Percentiles rank a stretch among this genome's conserved stretches.
These are phyloP conservation scores for Ceratobasidium sp. DNA, from an alignment of 1,284 basidiomycete species.

Conservation along the genomic window DNA sequence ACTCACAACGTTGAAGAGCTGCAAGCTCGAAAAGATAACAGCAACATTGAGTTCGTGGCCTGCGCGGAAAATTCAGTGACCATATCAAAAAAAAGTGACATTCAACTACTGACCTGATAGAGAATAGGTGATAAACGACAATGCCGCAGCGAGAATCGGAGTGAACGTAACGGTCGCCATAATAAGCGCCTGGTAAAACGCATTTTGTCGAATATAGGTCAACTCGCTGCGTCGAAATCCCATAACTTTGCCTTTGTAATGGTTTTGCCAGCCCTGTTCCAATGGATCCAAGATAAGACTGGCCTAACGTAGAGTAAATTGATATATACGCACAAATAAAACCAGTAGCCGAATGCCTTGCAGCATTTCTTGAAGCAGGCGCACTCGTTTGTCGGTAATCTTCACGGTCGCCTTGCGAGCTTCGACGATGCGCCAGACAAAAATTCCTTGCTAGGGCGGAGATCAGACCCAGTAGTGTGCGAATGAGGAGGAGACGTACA, in stretches of 20 bases:
- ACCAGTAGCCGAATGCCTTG: conserved; percentile 71
- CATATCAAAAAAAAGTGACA: neutral
- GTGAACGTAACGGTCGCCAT: conserved; percentile 66
- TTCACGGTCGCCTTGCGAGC: conserved; percentile 70
- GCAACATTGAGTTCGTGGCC: conserved; percentile 72
- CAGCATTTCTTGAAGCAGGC: conserved; percentile 59
- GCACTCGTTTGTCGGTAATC: conserved; percentile 74
- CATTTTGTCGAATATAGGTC: conserved; percentile 54
- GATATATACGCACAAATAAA: conserved; percentile 55
- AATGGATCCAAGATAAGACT: conserved; percentile 35
- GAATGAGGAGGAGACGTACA: neutral
- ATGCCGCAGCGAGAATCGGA: conserved; percentile 71
- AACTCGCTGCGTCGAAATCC: conserved; percentile 62
- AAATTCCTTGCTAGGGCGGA: conserved; percentile 64
- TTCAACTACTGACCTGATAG: neutral
- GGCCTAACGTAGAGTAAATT: conserved; percentile 35
- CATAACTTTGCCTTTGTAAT: conserved; percentile 65
- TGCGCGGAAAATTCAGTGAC: conserved; percentile 53
- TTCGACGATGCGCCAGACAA: conserved; percentile 69
- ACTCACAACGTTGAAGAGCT: conserved; percentile 72
- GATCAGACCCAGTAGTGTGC: neutral
- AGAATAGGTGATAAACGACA: conserved; percentile 55
- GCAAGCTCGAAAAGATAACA: conserved; percentile 76
- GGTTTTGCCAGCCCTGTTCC: conserved; percentile 54
- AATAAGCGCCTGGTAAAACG: conserved; percentile 54